Base-by-base conservation (phyloP, 441 rosid genomes). In the Breynia disticha region DNA sequence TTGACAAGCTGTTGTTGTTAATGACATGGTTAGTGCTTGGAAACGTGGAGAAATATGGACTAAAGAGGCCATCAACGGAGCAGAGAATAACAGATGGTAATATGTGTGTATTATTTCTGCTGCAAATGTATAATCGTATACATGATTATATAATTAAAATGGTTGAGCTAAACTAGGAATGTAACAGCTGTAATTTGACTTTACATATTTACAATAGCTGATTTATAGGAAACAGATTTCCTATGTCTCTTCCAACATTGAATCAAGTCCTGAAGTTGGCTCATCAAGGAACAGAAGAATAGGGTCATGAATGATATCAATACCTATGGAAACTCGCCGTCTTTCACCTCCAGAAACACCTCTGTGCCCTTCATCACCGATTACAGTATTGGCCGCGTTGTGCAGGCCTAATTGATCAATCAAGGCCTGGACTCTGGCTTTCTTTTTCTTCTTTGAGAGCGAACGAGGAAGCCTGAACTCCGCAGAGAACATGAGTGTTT, bases 221-320 rank as follows among this genome's bases (percentile, higher is more conserved):
- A n/a, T n/a, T n/a, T n/a, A n/a, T n/a, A n/a, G n/a, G n/a, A n/a
- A n/a, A n/a, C n/a, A n/a, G n/a, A n/a, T n/a, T n/a, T n/a, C n/a
- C n/a, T n/a, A n/a, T n/a, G n/a, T n/a, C n/a, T n/a, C n/a, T n/a
- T n/a, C n/a, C n/a, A n/a, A n/a, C n/a, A n/a, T n/a, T n/a, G n/a
- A n/a, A n/a, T 91, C 98, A 44, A 91, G 90, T 4, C 98, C 95
- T 1, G 98, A 91, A 55, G 98, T 91, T 38, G 98, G 98, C 52
- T 91, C 98, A 56, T 91, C 98, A 51, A 91, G 97, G 52, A 91
- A 84, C 32, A 91, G 61, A 19, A 91, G 94, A 69, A 77, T 67
- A 0, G 98, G 98, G 47, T 88, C 94, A 19, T 91, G 98, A 39
- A 88, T 75, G 16, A 78, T 89, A 32, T 88, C 98, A 20, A 91